These are phyloP conservation scores for Ogataea haglerorum DNA, from an alignment of 805 yeast species.

Conservation along the genomic window DNA sequence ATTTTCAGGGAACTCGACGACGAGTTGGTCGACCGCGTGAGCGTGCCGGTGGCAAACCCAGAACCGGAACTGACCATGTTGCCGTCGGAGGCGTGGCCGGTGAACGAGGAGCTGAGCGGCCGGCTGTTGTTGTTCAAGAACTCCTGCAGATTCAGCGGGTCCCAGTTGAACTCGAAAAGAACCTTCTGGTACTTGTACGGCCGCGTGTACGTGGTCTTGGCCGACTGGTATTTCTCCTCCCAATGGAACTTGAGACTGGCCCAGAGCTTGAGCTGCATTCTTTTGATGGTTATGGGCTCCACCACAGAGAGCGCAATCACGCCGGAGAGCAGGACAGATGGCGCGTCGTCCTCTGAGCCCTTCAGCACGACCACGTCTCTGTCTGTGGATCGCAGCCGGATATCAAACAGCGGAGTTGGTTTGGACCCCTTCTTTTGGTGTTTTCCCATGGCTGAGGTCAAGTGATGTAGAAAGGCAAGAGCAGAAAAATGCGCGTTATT, in stretches of 20 bases:
- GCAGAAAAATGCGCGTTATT: too few relatives aligned
- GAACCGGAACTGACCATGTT: conserved; percentile 9
- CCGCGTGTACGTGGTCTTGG: conserved; percentile 42
- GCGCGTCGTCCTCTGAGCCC: conserved; percentile 75
- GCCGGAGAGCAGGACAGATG: conserved; percentile 73
- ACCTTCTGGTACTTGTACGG: conserved; percentile 55
- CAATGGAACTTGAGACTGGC: conserved; percentile 67
- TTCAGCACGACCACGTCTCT: conserved; percentile 77
- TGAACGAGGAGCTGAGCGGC: conserved; percentile 21
- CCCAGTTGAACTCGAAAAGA: conserved; percentile 79
- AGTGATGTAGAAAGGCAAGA: too few relatives aligned
- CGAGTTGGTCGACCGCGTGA: conserved; percentile 36
- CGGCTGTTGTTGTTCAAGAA: conserved; percentile 21
- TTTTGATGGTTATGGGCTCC: conserved; percentile 71
- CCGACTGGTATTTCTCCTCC: conserved; percentile 49
- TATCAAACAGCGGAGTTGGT: conserved; percentile 38
- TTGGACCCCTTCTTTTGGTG: conserved; percentile 22
- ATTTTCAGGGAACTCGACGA: conserved; percentile 43
- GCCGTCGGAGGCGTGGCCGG: conserved; percentile 5
- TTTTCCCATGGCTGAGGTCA: conserved; percentile 15
- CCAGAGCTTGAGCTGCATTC: conserved; percentile 58
- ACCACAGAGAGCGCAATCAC: conserved; percentile 68
- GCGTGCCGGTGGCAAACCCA: conserved; percentile 31
- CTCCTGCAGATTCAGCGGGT: conserved; percentile 53
- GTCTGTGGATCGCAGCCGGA: conserved; percentile 62